Evolutionary conservation across 106 monocot species (phyloP).

Genomic region (Triglochin maritima): DNA sequence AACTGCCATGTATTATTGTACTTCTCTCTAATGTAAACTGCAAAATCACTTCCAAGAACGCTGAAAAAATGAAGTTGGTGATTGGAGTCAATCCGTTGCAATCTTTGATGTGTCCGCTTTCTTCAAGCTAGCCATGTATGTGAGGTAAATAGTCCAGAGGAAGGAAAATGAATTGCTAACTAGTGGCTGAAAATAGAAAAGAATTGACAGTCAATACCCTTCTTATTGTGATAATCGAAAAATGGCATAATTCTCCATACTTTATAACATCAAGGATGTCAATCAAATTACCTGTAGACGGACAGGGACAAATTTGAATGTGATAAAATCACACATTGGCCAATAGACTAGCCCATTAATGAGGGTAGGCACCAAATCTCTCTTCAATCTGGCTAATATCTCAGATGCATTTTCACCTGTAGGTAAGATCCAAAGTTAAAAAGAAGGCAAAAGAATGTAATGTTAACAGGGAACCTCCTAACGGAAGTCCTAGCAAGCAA

Average conservation of each 20-base stretch:
- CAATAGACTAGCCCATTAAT: slow-evolving; percentile 67
- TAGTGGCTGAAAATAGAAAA: slow-evolving; percentile 50
- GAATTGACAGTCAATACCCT: too few species aligned
- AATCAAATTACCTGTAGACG: slow-evolving; percentile 60
- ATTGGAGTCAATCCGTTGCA: slow-evolving; percentile 1
- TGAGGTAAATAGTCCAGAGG: slow-evolving; percentile 89
- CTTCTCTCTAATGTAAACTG: too few species aligned
- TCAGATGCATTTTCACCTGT: slow-evolving; percentile 69
- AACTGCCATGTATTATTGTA: too few species aligned
- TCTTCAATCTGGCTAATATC: slow-evolving; percentile 76
- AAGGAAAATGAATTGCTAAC: slow-evolving; percentile 91
- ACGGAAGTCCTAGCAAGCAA: too few species aligned
- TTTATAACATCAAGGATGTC: neutral
- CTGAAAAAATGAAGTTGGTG: too few species aligned
- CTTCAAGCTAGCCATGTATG: slow-evolving; percentile 82
- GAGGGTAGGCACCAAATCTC: slow-evolving; percentile 78
- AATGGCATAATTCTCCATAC: neutral
- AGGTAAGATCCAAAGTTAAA: neutral
- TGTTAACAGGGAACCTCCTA: neutral
- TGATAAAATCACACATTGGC: slow-evolving; percentile 93
- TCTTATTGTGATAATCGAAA: neutral
- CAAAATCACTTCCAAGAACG: too few species aligned
- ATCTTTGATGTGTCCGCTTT: slow-evolving; percentile 31
- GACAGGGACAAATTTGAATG: slow-evolving; percentile 81
- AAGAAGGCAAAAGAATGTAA: neutral